Base-by-base conservation (phyloP, 2,329 filamentous ascomycete species). In the Fusarium sp. region DNA sequence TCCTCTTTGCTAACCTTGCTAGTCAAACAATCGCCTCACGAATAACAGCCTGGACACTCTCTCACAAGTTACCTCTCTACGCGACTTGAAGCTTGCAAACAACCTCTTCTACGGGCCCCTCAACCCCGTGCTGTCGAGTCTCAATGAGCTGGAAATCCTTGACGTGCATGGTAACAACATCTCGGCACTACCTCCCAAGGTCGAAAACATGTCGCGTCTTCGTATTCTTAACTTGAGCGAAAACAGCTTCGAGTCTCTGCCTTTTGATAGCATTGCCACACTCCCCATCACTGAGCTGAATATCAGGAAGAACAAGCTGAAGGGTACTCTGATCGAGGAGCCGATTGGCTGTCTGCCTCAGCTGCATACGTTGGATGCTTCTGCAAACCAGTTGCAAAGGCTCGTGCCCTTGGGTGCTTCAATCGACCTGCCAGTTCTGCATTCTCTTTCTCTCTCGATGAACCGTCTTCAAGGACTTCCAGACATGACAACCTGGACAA, bases 131-230 rank as follows among this genome's bases (percentile, higher is more conserved):
- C 85, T 97, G 36, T 85, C 88, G 28, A 86, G 86, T 11, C 85
- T 98, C 22, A 83, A 81, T 39, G 90, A 91, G 56, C 86, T 99
- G 2, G 95, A 98, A 79, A 87, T 91, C 24, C 85, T 98, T 14
- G 95, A 98, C 71, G 78, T 98, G 14, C 93, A 94, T 71, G 89
- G 89, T 20, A 99, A 99, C 82, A 89, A 90, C 68, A 86, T 99
- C 26, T 90, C 91, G 13, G 86, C 86, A 4, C 84, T 99, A 22
- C 93, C 95, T 0, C 82, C 87, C 15, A 88, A 88, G 18, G 79
- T 98, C 5, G 86, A 87, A n/a, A 88, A 89, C 33, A 87, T 98
- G 70, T 84, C 85, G 6, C 88, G 88, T 30, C 87, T 99, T 35
- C 91, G 93, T 31, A 88, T 93, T 15, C 84, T 98, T 56, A 95